Percentiles rank a stretch among this genome's conserved stretches.
phyloP scores from a whole-genome alignment of 2,329 filamentous ascomycete species.

The Hymenoscyphus albidus region DNA sequence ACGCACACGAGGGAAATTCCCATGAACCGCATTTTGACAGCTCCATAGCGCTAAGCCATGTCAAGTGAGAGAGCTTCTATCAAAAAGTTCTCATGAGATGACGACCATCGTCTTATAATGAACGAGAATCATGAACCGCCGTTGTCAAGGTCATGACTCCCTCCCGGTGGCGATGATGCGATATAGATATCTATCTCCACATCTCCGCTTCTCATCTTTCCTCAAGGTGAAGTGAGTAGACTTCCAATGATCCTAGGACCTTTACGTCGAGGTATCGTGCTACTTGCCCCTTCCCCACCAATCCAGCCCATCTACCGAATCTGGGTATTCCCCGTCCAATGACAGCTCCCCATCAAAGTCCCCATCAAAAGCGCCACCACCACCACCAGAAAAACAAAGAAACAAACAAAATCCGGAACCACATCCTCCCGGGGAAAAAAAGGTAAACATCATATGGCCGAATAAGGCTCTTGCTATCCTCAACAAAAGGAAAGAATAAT shows the following conservation, averaged over 20 bases:
- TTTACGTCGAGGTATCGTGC: neutral
- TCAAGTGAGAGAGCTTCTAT: neutral
- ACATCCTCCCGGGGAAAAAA: neutral
- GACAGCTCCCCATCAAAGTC: neutral
- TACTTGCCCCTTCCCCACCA: neutral
- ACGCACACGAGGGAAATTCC: neutral
- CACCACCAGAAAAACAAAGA: neutral
- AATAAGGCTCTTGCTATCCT: neutral
- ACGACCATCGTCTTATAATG: too few species aligned
- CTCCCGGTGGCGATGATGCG: neutral
- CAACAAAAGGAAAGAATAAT: neutral
- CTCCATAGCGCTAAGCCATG: neutral
- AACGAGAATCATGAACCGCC: neutral
- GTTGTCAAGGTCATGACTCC: neutral
- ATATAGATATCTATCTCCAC: neutral
- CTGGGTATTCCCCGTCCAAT: neutral
- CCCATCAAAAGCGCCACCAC: neutral
- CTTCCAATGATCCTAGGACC: too few species aligned
- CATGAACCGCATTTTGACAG: constrained; percentile 1
- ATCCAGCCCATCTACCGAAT: neutral
- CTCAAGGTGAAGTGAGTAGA: neutral
- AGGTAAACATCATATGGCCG: neutral
- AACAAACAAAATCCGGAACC: neutral
- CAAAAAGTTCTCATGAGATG: neutral
- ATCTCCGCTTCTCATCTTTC: neutral